phyloP scores from a whole-genome alignment of 1,284 basidiomycete genomes.

The Inonotus hispidus region DNA sequence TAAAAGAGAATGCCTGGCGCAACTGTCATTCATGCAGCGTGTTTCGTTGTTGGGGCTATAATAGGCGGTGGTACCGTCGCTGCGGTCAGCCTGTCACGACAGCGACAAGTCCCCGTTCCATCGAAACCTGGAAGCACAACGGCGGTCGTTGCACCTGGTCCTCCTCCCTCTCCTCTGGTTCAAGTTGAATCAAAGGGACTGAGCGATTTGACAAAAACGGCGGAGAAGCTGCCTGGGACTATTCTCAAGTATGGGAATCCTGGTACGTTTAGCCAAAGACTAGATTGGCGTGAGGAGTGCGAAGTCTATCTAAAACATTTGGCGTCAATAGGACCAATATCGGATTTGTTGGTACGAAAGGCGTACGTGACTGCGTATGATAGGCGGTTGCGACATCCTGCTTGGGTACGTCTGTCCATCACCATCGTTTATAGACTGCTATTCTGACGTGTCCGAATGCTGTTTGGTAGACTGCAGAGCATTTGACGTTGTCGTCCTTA shows the following conservation, averaged over 20 bases:
- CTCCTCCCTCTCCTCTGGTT: constrained; percentile 37
- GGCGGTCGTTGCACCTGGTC: constrained; percentile 10
- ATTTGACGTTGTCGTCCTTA: constrained; percentile 76
- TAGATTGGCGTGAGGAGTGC: not conserved
- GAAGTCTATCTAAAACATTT: not conserved
- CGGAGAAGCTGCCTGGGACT: constrained; percentile 30
- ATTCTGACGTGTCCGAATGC: not conserved
- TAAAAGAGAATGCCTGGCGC: constrained; percentile 36
- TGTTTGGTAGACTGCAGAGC: constrained; percentile 85
- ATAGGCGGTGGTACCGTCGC: constrained; percentile 64
- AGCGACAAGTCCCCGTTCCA: not conserved
- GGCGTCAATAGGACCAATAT: constrained; percentile 62
- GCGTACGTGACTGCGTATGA: constrained; percentile 92
- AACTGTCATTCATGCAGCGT: constrained; percentile 53
- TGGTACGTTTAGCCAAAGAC: constrained; percentile 38
- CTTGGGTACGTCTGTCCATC: constrained; percentile 62
- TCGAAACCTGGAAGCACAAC: not conserved
- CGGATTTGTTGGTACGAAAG: constrained; percentile 73
- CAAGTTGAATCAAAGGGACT: constrained; percentile 48
- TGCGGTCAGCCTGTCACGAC: constrained; percentile 31
- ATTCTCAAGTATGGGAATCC: constrained; percentile 72
- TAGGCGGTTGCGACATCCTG: constrained; percentile 82
- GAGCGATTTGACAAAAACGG: constrained; percentile 25
- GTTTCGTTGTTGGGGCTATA: constrained; percentile 66
- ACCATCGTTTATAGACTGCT: not conserved